Conservation (phyloP, 1,284 basidiomycete species). For the Cerioporus squamosus region DNA sequence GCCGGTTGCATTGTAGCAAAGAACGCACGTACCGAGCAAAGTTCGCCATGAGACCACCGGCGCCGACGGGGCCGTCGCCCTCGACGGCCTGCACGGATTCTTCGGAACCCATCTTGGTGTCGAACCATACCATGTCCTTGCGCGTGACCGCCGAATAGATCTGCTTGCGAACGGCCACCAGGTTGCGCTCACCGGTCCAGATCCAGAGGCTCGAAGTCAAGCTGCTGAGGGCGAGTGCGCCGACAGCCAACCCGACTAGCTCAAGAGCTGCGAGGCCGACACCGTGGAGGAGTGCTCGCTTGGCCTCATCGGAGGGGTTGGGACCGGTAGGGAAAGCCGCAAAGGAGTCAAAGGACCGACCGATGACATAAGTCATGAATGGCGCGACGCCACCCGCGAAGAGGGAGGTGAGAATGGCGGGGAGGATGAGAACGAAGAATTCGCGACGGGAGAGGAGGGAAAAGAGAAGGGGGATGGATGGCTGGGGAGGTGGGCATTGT, state of each 20-base stretch:
- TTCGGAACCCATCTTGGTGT: constrained; percentile 77
- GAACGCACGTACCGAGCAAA: constrained; percentile 77
- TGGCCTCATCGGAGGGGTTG: constrained; percentile 50
- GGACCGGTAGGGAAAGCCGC: constrained; percentile 54
- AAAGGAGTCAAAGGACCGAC: constrained; percentile 86
- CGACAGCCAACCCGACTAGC: constrained; percentile 74
- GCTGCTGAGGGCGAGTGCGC: constrained; percentile 75
- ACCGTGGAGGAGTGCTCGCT: constrained; percentile 58
- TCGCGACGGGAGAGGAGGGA: constrained; percentile 64
- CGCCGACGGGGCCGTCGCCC: constrained; percentile 68
- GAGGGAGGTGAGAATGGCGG: constrained; percentile 73
- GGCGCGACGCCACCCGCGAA: constrained; percentile 83
- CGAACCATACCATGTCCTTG: constrained; percentile 89
- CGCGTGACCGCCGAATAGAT: constrained; percentile 75
- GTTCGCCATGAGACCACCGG: constrained; percentile 93
- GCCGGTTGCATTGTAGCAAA: neutral
- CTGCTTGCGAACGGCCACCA: constrained; percentile 66
- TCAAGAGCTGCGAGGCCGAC: constrained; percentile 70
- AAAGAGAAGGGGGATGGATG: constrained; percentile 67
- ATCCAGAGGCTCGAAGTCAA: constrained; percentile 86
- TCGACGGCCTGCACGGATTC: constrained; percentile 50
- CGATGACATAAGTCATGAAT: constrained; percentile 92
- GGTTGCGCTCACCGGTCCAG: constrained; percentile 83
- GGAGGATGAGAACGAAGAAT: constrained; percentile 64
- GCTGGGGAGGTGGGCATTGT: constrained; percentile 42